Percentiles rank a stretch among this genome's conserved stretches.
Conservation (phyloP, 2,329 filamentous ascomycete species). For the Trichoderma koningii region DNA sequence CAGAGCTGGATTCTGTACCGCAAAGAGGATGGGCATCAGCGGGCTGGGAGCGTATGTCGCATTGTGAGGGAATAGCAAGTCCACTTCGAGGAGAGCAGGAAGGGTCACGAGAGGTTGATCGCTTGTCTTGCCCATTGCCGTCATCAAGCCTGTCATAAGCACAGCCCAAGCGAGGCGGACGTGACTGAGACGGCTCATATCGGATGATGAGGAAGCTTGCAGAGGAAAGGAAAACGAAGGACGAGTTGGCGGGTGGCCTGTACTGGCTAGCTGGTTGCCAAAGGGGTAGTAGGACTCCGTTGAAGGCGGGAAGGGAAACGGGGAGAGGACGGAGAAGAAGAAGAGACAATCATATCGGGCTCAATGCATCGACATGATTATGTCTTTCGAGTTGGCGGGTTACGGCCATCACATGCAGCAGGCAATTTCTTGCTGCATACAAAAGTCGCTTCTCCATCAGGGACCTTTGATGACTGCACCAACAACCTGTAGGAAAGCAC, state of each 20-base stretch:
- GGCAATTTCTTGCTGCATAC: background rate
- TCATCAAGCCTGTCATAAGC: constrained; percentile 2
- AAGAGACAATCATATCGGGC: background rate
- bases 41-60: constrained; percentile 17
- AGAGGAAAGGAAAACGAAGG: background rate
- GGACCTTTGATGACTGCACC: background rate
- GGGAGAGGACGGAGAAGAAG: background rate
- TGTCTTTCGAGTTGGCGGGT: background rate
- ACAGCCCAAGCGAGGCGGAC: background rate
- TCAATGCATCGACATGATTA: background rate
- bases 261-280: background rate
- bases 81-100: constrained; percentile 10
- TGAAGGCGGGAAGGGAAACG: background rate
- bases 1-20: constrained; percentile 15
- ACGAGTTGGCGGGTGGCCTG: background rate
- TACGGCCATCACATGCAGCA: background rate
- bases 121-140: background rate
- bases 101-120: background rate
- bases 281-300: background rate
- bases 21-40: constrained; percentile 19
- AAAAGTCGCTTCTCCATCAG: background rate
- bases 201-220: background rate
- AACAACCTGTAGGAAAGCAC: background rate
- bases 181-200: background rate
- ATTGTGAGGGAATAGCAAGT: constrained; percentile 26